A percentile compares a stretch with the other conserved stretches of the same genome.
These are phyloP conservation scores for Citrus maxima DNA, from an alignment of 345 rosid species.

Conservation along the genomic window DNA sequence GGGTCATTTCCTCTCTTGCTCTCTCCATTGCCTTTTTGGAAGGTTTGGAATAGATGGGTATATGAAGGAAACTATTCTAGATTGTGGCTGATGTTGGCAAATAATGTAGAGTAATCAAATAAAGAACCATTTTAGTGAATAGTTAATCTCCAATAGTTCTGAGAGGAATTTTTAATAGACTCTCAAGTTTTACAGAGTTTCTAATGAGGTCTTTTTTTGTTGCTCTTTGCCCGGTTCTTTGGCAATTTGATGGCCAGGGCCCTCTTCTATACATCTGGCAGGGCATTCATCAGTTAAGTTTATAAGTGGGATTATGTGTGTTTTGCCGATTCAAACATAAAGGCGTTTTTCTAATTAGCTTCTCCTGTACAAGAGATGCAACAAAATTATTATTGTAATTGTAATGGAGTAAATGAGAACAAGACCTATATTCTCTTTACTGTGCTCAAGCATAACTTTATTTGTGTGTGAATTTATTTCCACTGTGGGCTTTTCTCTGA, in stretches of 20 bases:
- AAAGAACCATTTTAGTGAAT: not conserved
- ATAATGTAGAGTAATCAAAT: not conserved
- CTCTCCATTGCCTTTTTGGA: not conserved
- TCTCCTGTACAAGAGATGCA: too few relatives aligned
- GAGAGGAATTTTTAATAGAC: not conserved
- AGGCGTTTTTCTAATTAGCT: too few relatives aligned
- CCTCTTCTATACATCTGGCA: not conserved
- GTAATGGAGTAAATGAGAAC: not conserved
- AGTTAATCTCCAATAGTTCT: not conserved
- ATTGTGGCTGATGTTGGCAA: not conserved
- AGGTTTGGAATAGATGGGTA: not conserved
- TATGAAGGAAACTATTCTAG: not conserved
- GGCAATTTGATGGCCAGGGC: not conserved
- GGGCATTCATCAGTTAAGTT: not conserved
- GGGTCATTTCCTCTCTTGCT: not conserved
- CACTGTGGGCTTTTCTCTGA: not conserved
- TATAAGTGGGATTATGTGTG: not conserved
- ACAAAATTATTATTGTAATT: too few relatives aligned
- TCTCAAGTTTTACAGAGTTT: not conserved
- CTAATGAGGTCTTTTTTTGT: not conserved
- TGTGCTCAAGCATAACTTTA: not conserved
- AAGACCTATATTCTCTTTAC: not conserved
- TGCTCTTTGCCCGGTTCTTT: not conserved
- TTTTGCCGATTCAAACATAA: too few relatives aligned
- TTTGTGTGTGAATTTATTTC: not conserved